These are phyloP conservation scores for Caryopteris hybrid DNA, from an alignment of 305 asterid genomes.

Conservation along the genomic window DNA sequence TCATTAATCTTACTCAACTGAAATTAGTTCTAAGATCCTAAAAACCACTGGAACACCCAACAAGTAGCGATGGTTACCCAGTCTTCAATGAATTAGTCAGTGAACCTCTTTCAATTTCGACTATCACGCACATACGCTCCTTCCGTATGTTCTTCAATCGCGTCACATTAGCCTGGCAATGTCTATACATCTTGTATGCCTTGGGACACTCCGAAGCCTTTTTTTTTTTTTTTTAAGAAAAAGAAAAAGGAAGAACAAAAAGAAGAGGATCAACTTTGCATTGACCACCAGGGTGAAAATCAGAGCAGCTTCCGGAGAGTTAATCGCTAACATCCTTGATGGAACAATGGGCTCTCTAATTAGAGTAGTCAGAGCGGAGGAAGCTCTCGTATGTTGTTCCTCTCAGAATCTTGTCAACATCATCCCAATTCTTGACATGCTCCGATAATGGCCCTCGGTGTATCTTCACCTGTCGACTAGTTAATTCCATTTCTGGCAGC, in stretches of 20 bases:
- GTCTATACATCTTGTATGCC: constrained; percentile 8
- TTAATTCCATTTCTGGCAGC: constrained; percentile 56
- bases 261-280: neutral
- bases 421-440: constrained; percentile 82
- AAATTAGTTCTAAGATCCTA: too few species aligned
- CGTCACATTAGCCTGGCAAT: neutral
- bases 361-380: constrained; percentile 50
- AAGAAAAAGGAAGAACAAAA: neutral
- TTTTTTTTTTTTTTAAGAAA: too few species aligned
- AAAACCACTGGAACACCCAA: too few species aligned
- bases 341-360: neutral
- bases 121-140: too few species aligned
- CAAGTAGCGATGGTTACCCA: too few species aligned
- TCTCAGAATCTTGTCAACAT: constrained; percentile 46
- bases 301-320: neutral
- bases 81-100: too few species aligned
- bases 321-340: too few species aligned
- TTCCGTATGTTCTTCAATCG: neutral
- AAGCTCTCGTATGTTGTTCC: constrained; percentile 71
- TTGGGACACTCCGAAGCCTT: neutral
- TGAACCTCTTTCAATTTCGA: too few species aligned
- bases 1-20: too few species aligned
- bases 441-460: constrained; percentile 68
- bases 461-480: constrained; percentile 82
- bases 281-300: neutral